Conservation (phyloP, 1,284 basidiomycete genomes). For the Chalciporus sp. region DNA sequence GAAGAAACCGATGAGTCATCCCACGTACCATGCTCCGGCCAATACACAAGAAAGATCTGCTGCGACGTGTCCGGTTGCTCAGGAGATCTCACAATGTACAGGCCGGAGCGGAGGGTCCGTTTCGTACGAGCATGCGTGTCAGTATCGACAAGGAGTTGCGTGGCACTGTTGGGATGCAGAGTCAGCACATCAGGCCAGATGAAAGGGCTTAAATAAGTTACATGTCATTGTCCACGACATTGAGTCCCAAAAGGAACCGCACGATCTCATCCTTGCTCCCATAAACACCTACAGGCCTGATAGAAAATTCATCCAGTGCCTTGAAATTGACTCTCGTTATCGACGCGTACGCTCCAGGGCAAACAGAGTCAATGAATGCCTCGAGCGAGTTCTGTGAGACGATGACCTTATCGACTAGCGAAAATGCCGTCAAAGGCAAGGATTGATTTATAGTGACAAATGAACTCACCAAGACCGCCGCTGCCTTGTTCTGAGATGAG, state of each 20-base stretch:
- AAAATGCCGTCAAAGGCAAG: background rate
- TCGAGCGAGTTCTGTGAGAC: slow-evolving; percentile 50
- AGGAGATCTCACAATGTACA: slow-evolving; percentile 44
- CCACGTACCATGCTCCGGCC: slow-evolving; percentile 67
- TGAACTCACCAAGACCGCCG: slow-evolving; percentile 48
- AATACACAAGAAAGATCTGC: slow-evolving; percentile 53
- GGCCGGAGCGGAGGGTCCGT: slow-evolving; percentile 48
- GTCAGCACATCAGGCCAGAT: background rate
- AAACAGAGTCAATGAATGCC: slow-evolving; percentile 46
- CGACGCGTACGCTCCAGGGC: slow-evolving; percentile 47
- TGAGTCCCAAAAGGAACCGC: slow-evolving; percentile 41
- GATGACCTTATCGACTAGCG: slow-evolving; percentile 58
- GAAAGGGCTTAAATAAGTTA: slow-evolving; percentile 21
- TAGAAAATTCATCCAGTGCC: slow-evolving; percentile 41
- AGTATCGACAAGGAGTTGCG: slow-evolving; percentile 24
- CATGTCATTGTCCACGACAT: slow-evolving; percentile 40
- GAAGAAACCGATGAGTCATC: slow-evolving; percentile 48
- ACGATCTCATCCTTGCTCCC: slow-evolving; percentile 54
- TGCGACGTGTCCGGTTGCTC: slow-evolving; percentile 11
- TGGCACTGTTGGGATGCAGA: slow-evolving; percentile 11
- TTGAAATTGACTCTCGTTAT: slow-evolving; percentile 57
- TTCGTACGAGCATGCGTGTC: slow-evolving; percentile 20
- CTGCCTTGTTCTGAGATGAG: slow-evolving; percentile 52
- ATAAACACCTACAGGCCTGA: slow-evolving; percentile 58
- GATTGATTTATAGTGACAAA: background rate